Evolutionary conservation across 441 rosid genomes (phyloP).

Genomic region (Daphne laureola): DNA sequence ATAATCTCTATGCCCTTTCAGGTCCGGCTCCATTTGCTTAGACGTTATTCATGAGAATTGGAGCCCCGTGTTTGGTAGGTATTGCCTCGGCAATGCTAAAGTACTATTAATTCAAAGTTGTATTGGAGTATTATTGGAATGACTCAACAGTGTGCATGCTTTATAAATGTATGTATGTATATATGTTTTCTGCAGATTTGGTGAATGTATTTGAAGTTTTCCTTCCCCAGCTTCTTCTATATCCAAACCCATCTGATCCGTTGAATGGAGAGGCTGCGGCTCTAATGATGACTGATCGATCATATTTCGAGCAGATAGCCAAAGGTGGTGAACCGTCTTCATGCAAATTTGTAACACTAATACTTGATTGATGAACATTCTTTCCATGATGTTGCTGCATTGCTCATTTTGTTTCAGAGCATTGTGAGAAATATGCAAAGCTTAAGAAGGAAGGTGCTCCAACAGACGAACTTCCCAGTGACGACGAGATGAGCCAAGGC

Average conservation of each 20-base stretch:
- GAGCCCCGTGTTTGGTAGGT: slow-evolving; percentile 67
- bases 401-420: slow-evolving; percentile 28
- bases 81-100: background rate
- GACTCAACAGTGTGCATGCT: no score
- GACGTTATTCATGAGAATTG: slow-evolving; percentile 60
- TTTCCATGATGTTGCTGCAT: no score
- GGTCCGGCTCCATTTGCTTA: slow-evolving; percentile 66
- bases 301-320: slow-evolving; percentile 46
- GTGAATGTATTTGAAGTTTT: slow-evolving; percentile 58
- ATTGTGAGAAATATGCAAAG: slow-evolving; percentile 68
- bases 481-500: slow-evolving; percentile 45
- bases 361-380: no score
- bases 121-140: background rate
- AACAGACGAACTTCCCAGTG: slow-evolving; percentile 44
- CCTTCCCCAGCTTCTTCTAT: slow-evolving; percentile 54
- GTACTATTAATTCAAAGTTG: background rate
- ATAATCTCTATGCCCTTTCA: slow-evolving; percentile 17
- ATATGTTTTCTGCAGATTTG: slow-evolving; percentile 31
- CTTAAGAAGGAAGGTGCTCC: slow-evolving; percentile 40
- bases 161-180: no score
- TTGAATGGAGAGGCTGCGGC: slow-evolving; percentile 67
- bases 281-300: slow-evolving; percentile 45
- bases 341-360: no score
- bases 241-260: slow-evolving; percentile 60
- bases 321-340: slow-evolving; percentile 26